A percentile compares a stretch with the other conserved stretches of the same genome.
These are phyloP conservation scores for Hortiboletus flavorubellus DNA, from an alignment of 768 basidiomycete genomes.

Conservation along the genomic window DNA sequence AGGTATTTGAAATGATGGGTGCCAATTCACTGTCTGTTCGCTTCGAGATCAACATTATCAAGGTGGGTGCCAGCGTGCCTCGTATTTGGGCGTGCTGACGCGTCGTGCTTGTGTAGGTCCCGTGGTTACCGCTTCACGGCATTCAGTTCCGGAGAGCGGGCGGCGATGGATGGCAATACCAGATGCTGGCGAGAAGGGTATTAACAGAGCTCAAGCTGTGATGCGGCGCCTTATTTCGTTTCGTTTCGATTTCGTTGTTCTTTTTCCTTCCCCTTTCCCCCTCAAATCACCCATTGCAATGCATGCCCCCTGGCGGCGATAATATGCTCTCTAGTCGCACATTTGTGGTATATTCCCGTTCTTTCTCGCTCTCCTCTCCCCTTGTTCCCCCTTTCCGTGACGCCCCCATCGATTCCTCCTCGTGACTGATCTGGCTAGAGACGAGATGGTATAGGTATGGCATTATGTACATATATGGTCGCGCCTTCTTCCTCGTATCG, in stretches of 20 bases:
- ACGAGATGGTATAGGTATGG: neutral
- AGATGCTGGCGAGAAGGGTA: conserved; percentile 88
- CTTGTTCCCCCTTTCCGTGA: neutral
- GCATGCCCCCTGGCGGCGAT: conserved; percentile 16
- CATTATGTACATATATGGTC: neutral
- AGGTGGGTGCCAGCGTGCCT: conserved; percentile 51
- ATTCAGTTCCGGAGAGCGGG: conserved; percentile 90
- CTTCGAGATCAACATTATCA: conserved; percentile 97
- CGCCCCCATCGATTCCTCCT: neutral
- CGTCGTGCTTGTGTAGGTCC: conserved; percentile 53
- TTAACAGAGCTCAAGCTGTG: conserved; percentile 85
- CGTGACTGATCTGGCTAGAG: conserved; percentile 4
- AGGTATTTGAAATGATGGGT: conserved; percentile 69
- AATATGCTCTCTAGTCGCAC: conserved; percentile 21
- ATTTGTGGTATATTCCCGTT: conserved; percentile 21
- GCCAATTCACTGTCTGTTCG: conserved; percentile 82
- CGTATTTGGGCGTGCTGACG: neutral
- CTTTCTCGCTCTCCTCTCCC: neutral
- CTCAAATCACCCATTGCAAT: conserved; percentile 1
- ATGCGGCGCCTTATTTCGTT: conserved; percentile 15
- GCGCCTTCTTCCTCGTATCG: neutral
- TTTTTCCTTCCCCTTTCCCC: neutral
- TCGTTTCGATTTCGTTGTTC: neutral
- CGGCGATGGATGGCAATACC: conserved; percentile 96
- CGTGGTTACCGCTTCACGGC: conserved; percentile 89